Base-by-base conservation (phyloP, 2,329 filamentous ascomycete species). In the Phyllosticta citribraziliensis region DNA sequence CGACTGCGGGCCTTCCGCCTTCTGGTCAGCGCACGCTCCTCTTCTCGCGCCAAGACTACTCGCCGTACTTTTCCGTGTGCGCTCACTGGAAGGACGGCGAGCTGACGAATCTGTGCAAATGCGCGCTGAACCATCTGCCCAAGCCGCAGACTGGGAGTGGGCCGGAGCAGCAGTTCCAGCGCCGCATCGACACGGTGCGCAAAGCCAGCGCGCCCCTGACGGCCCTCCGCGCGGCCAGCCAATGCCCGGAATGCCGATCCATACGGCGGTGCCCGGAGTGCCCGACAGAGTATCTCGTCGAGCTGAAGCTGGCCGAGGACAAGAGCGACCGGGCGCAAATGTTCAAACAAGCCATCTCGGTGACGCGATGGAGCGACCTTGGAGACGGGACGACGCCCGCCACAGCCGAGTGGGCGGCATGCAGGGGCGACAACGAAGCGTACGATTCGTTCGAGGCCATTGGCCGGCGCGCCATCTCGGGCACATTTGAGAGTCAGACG, bases 61-160 rank as follows among this genome's bases (percentile, higher is more conserved):
- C 75, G 58, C 84, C 84, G 0, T 86, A 82, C 68, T 86, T 86
- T 70, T 84, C 81, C 11, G 80, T 79, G 0, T 87, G 84, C 65
- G 77, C 81, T 1, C 84, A 87, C 68, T 87, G 84, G 84, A 76
- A 79, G 19, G 81, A 86, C 63, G 84, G 84, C 19, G 75, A 83
- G 40, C 72, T 87, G 17, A 85, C 84, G 75, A 76, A 79, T 17
- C 72, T 82, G 35, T 83, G 82, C 65, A 86, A 86, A 71, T 87
- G 84, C 67, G 82, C 83, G 3, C 72, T 86, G 11, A 73, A 72
- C 11, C 84, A 86, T 64, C 79, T 86, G 35, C 82, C 82, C 0
- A 70, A 75, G 0, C 73, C 75, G 6, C 30, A 52, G 17, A 20
- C 33, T 9, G 54, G 59, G n/a, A 57, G 47, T 17, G 59, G 59